Evolutionary conservation across 257 asterid genomes (phyloP), one percentile per base, ranked within the genome.

Genomic region (Paraleonurus japonicus): DNA sequence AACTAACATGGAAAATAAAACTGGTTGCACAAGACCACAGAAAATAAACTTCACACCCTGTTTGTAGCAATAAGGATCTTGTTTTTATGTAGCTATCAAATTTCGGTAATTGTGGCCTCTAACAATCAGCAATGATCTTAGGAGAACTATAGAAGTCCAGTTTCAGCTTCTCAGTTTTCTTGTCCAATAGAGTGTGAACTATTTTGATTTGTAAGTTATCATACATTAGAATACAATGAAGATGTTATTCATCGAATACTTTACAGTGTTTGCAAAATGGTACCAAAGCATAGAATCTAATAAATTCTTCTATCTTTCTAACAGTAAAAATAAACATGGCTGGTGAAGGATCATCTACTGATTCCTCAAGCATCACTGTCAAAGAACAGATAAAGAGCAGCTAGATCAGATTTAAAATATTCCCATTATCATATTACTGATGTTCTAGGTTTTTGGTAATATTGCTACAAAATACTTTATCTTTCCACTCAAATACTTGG

Each of bases 1-100:
- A 79, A 63, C 19, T 66, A 70, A 73, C 55, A 71, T 62, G 32
- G 67, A 7, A 62, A 47, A 76, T 58, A 20, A 72, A 26, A 78
- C 39, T 19, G 13, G 16, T 48, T 41, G 37, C 7, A 67, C 67
- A 11, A 28, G 47, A 68, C 59, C 65, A 57, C 57, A 43, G 69
- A 74, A 48, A 39, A 71, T 10, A 27, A 33, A 62, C 59, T 62
- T 67, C 61, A 20, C 10, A 19, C 28, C 50, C 50, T 41, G 4
- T 20, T 53, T 41, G 4, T 22, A 53, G 60, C 60, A 53, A 20
- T 53, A 17, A 53, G 60, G 50, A 53, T 17, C 28, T 17, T 19
- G 60, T 1, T 50, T 53, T 53, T 53, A 53, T 53, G 27, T 16
- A 53, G 60, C 12, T 17, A 5, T 19, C 28, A 53, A 3, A 20